phyloP scores from a whole-genome alignment of 495 filamentous ascomycete genomes.

The Penicillium waksmanii region DNA sequence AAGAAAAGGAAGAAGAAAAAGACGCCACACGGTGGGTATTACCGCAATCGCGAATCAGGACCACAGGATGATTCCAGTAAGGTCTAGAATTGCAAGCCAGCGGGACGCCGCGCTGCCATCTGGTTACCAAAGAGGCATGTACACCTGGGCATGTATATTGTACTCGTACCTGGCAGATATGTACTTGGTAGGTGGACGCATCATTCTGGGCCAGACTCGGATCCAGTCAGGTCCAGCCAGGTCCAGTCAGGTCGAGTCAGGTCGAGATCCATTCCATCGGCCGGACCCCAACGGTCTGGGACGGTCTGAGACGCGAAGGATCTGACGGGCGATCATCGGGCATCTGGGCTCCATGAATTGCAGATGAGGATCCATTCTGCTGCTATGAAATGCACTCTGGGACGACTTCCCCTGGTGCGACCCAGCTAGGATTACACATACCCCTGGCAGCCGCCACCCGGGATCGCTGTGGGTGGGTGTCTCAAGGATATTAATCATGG shows the following conservation, averaged over 20 bases:
- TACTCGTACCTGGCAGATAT: slow-evolving; percentile 2
- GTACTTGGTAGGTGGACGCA: neutral
- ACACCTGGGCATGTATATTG: neutral
- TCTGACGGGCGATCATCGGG: slow-evolving; percentile 18
- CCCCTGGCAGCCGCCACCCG: slow-evolving; percentile 25
- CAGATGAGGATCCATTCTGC: neutral
- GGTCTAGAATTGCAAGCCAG: slow-evolving; percentile 16
- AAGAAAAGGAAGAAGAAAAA: neutral
- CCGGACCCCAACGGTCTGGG: neutral
- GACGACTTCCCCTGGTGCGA: slow-evolving; percentile 15
- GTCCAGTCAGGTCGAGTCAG: neutral
- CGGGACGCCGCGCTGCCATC: slow-evolving; percentile 1
- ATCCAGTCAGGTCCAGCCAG: neutral
- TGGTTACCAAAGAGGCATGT: neutral
- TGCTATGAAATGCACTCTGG: neutral
- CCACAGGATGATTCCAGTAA: neutral
- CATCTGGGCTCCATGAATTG: neutral
- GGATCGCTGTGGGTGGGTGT: slow-evolving; percentile 14
- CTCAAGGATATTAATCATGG: slow-evolving; percentile 21
- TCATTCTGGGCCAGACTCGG: neutral
- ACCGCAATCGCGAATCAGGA: slow-evolving; percentile 7
- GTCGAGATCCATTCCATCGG: neutral
- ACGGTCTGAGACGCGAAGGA: slow-evolving; percentile 5
- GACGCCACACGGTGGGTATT: neutral
- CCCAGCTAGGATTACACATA: slow-evolving; percentile 16